Evolutionary conservation across 2,329 filamentous ascomycete species (phyloP).

Genomic region (Cucurbitaria berberidis): DNA sequence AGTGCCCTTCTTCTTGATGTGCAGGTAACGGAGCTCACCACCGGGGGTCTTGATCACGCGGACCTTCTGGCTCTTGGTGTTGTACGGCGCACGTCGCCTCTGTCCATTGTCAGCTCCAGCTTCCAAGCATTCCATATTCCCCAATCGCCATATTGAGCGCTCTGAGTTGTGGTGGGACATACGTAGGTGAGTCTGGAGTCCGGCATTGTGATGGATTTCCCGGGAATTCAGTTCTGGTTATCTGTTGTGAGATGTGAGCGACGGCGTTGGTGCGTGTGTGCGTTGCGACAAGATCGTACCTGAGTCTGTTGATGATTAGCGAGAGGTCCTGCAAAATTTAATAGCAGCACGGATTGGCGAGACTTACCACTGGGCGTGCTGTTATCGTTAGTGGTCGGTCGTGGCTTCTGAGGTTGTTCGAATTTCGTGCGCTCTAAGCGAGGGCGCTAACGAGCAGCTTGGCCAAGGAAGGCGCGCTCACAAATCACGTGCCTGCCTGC

Average conservation of each 20-base stretch:
- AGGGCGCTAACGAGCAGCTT: constrained; percentile 11
- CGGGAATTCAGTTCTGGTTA: constrained; percentile 41
- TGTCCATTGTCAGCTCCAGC: constrained; percentile 48
- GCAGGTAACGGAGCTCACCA: constrained; percentile 91
- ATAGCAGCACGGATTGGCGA: constrained; percentile 20
- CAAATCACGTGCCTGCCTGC: constrained; percentile 8
- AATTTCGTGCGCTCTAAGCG: constrained; percentile 11
- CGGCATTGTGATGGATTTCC: constrained; percentile 57
- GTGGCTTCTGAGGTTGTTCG: constrained; percentile 14
- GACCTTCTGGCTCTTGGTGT: constrained; percentile 97
- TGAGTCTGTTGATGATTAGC: constrained; percentile 28
- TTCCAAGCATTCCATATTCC: constrained; percentile 9
- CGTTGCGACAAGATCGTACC: constrained; percentile 28
- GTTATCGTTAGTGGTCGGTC: constrained; percentile 37
- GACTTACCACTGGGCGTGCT: constrained; percentile 45
- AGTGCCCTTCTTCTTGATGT: constrained; percentile 99
- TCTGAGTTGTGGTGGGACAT: constrained; percentile 43
- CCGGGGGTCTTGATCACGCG: constrained; percentile 79
- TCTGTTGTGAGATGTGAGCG: constrained; percentile 38
- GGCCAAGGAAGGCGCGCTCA: constrained; percentile 2
- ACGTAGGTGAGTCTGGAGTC: constrained; percentile 64
- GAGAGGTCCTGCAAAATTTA: constrained; percentile 7
- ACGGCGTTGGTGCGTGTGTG: constrained; percentile 2
- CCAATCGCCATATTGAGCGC: constrained; percentile 12
- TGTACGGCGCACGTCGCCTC: constrained; percentile 74